Evolutionary conservation across 2,329 filamentous ascomycete species (phyloP), one percentile per base, ranked within the genome.

Genomic region (Penicillium sp.): DNA sequence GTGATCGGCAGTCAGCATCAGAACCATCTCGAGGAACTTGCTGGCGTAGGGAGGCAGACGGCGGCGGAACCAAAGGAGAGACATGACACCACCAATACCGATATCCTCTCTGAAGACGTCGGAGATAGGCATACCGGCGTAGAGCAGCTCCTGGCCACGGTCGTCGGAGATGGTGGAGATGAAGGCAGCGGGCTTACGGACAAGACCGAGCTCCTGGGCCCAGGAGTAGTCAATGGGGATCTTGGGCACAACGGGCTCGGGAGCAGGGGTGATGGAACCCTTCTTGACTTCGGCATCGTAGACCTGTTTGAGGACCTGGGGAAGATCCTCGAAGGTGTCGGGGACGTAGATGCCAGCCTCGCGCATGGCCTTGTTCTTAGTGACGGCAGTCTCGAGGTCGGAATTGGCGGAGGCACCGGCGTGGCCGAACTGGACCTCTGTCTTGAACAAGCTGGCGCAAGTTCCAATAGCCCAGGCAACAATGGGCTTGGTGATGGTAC

Each of bases 101-200:
- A 99, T 97, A 65, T 97, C 91, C 80, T 99, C 93, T 74, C 78
- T 88, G 87, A 99, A 99, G 59, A 99, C 93, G 72, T 99, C 93
- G n/a, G 93, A 97, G 70, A 99, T 99, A 69, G 93, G 93, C 89
- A 99, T 95, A 70, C 93, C 93, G 60, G 93, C 93, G 75, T 99
- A 99, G 62, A 99, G 82, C 55, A 99, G 87, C 78, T 99, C 93
- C 75, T 99, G 93, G 60, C 93, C 93, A 90, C 93, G 93, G 79
- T 99, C 93, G 72, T 99, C 93, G 65, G 93, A 96, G 71, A 99
- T 99, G 73, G 93, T 99, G 64, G 93, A 99, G 75, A 99, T 99
- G 81, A 99, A 99, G 63, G 93, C 93, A 74, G 93, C 93, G 61
- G 93, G 93, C 83, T 99, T 99, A 80, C 93, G 92, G 81, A 99